Evolutionary conservation across 2,329 filamentous ascomycete species (phyloP).

Genomic region (Chrysoporthe austroafricana): DNA sequence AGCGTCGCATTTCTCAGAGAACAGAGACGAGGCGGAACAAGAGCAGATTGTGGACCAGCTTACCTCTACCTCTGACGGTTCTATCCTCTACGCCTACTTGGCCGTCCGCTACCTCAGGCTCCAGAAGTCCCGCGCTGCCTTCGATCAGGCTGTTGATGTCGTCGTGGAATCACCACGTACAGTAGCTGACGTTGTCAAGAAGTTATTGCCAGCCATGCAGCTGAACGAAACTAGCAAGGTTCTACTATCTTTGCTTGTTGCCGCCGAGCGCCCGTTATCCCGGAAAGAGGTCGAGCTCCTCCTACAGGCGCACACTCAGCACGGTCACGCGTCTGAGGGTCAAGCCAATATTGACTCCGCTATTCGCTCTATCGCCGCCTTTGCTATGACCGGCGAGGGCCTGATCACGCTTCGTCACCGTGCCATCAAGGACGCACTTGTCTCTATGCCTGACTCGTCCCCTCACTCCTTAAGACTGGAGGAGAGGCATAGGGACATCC

Average conservation of each 20-base stretch:
- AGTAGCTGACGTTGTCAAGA: background rate
- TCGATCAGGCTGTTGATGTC: background rate
- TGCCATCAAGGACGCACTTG: slow-evolving; percentile 15
- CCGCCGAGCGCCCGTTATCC: slow-evolving; percentile 6
- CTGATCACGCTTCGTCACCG: slow-evolving; percentile 8
- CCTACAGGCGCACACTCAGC: background rate
- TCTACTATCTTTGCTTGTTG: slow-evolving; percentile 8
- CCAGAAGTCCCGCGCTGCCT: background rate
- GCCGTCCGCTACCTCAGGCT: slow-evolving; percentile 4
- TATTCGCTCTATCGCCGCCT: background rate
- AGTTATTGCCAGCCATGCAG: background rate
- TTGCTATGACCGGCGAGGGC: slow-evolving; percentile 6
- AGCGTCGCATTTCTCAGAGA: background rate
- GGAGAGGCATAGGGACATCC: slow-evolving; percentile 3
- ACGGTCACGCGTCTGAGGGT: background rate
- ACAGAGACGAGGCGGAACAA: slow-evolving; percentile 8
- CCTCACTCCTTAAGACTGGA: background rate
- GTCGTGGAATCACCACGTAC: background rate
- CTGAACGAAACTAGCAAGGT: background rate
- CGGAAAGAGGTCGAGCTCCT: slow-evolving; percentile 6
- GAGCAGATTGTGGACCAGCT: slow-evolving; percentile 5
- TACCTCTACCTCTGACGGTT: background rate
- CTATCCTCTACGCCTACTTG: slow-evolving; percentile 2
- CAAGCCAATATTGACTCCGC: slow-evolving; percentile 1
- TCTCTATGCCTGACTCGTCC: slow-evolving; percentile 6